Base-by-base conservation (phyloP, 2,329 filamentous ascomycete genomes). In the Ilyonectria robusta region DNA sequence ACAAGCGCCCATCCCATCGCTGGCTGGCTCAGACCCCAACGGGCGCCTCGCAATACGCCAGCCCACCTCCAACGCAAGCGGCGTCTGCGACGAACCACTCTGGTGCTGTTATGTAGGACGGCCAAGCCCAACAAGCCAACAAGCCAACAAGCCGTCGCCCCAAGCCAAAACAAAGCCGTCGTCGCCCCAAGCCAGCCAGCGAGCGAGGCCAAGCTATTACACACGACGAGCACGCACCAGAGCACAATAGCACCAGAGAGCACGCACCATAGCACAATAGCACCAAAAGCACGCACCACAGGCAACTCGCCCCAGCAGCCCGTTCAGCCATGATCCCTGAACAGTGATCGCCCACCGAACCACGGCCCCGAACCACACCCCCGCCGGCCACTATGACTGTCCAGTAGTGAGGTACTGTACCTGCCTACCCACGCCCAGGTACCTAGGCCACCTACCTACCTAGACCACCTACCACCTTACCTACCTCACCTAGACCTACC, bases 281-380 rank as follows among this genome's bases (percentile, higher is more conserved):
- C 60, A 69, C 65, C 59, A 37, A 48, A 40, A 56, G 21, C 61
- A 50, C 53, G 44, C 35, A 63, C 54, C 62, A 65, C 54, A 53
- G 48, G 26, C 23, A 17, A 40, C 33, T 23, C 50, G 60, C 50
- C 50, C 50, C 69, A 71, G 62, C 47, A 67, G 46, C 46, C 59
- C 51, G 53, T 37, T 37, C 60, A 57, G 55, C 59, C 31, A 67
- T 46, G 57, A 65, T 59, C 69, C 71, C 71, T 75, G 70, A 51
- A 60, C 47, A 42, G 46, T 72, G 73, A 75, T 75, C 73, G 73
- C 61, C 73, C 68, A 72, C 71, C 58, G 72, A 71, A 75, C 71
- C 66, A 70, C 67, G 17, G 13, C 51, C 66, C 66, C 57, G 56
- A 33, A 33, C 37, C 37, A 17, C 48, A 55, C 63, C 65, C 37